Base-by-base conservation (phyloP, 208 protist genomes). In the Endotrypanum monterogeii region DNA sequence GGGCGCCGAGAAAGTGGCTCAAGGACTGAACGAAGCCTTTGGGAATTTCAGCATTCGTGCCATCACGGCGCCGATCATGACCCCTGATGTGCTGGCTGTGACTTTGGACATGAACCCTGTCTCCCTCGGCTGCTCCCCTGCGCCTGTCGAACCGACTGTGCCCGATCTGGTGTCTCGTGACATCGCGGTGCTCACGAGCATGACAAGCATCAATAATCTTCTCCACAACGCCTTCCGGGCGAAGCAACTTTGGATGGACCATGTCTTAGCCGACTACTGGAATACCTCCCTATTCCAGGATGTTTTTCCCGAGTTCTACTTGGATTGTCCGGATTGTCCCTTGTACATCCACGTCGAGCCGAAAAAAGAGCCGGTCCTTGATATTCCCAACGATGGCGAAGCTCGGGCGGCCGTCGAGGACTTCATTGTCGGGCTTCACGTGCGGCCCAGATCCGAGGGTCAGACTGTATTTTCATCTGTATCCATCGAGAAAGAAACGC, bases 281-380 rank as follows among this genome's bases (percentile, higher is more conserved):
- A 94, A 90, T 67, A 89, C 87, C 0, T 82, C 84, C 16, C 25
- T 89, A 5, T 72, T 96, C 37, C n/a, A 72, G 30, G 71, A 85
- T 16, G 73, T 93, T 7, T 82, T 88, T 39, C 91, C 91, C 7
- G 76, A 74, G 11, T 32, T 82, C 20, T 89, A 89, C 67, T 44
- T 62, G 8, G 46, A 87, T 52, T 96, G 91, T 62, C 77, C 74
- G 3, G 71, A 91, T n/a, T 96, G 91, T 57, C 12, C 41, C 8
- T 67, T 96, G 74, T 70, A 61, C 20, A 23, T 81, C 2, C 57
- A 61, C 30, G 39, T 89, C 46, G 18, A 35, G 8, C 9, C 76
- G 3, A 37, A 30, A 11, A 55, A 60, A 7, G 44, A 67, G 25
- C 84, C 81, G 1, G 44, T 67, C 3, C 14, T 82, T 1, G 32